Percentiles rank a stretch among this genome's conserved stretches.
Conservation (phyloP, 2,329 filamentous ascomycete species). For the Amylocarpus encephaloides region DNA sequence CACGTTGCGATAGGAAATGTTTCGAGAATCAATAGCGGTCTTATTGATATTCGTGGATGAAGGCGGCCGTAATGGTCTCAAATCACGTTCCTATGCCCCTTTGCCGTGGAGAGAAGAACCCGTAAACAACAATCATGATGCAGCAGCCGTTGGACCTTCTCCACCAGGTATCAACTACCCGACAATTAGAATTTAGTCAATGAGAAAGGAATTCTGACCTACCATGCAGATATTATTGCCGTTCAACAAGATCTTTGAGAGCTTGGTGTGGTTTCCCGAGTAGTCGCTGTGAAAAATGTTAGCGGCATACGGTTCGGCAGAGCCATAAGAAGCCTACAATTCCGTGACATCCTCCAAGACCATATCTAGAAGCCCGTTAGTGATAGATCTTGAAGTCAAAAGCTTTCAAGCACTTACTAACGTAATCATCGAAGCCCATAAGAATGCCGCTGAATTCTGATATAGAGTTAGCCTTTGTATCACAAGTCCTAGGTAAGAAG, state of each 20-base stretch:
- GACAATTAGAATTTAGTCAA: background rate
- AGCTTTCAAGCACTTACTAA: slow-evolving; percentile 66
- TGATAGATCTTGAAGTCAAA: background rate
- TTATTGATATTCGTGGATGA: slow-evolving; percentile 15
- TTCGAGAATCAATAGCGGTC: no score
- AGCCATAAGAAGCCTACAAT: slow-evolving; percentile 56
- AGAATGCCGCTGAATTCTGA: slow-evolving; percentile 92
- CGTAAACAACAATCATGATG: slow-evolving; percentile 14
- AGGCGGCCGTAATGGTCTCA: background rate
- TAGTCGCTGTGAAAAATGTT: slow-evolving; percentile 69
- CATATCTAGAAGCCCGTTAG: slow-evolving; percentile 64
- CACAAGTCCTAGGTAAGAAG: slow-evolving; percentile 1
- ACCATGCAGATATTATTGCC: slow-evolving; percentile 99
- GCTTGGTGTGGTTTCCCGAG: slow-evolving; percentile 76
- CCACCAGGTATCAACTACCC: slow-evolving; percentile 69
- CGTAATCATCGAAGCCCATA: slow-evolving; percentile 96
- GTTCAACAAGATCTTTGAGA: slow-evolving; percentile 91
- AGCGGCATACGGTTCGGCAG: background rate
- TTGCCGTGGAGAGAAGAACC: background rate
- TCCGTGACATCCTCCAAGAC: slow-evolving; percentile 96
- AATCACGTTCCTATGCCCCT: background rate
- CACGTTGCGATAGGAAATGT: no score
- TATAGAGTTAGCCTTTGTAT: background rate
- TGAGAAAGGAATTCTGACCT: slow-evolving; percentile 1
- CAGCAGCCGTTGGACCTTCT: slow-evolving; percentile 51